Evolutionary conservation across 352 stramenopile genomes (phyloP).

Genomic region (Chrysophaeum taylorii): DNA sequence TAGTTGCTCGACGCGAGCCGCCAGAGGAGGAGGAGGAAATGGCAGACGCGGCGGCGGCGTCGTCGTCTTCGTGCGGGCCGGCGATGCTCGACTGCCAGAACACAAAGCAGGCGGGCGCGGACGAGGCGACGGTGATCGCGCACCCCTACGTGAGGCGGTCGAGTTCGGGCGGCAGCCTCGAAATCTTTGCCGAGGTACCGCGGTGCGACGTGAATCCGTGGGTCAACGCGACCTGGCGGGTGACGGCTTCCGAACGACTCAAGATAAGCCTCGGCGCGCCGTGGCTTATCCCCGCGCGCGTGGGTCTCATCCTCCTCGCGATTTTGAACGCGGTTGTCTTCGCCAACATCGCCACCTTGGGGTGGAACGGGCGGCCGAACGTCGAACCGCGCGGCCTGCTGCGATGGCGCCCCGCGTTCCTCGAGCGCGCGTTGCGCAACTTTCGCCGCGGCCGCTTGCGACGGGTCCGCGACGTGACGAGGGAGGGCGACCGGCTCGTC

Average conservation of each 20-base stretch:
- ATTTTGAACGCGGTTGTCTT: background rate
- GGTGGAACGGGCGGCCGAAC: background rate
- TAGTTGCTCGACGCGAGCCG: background rate
- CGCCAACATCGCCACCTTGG: background rate
- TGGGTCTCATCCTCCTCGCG: background rate
- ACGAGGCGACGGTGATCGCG: background rate
- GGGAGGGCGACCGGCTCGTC: background rate
- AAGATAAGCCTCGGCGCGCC: slow-evolving; percentile 1
- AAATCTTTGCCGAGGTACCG: slow-evolving; percentile 3
- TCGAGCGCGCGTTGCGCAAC: background rate
- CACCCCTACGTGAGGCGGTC: background rate
- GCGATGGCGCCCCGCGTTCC: background rate
- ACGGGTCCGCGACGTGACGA: background rate
- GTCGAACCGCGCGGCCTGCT: background rate
- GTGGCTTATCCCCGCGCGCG: background rate
- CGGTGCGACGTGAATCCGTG: background rate
- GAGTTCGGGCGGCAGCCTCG: background rate
- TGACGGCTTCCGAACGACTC: background rate
- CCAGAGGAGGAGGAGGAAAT: background rate
- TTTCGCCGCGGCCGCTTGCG: background rate
- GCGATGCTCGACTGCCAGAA: too few species aligned
- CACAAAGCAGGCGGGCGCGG: too few species aligned
- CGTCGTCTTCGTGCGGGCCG: background rate
- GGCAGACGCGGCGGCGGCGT: background rate
- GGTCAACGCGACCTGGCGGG: slow-evolving; percentile 14